Evolutionary conservation across 495 filamentous ascomycete species (phyloP).

Genomic region (Oleoguttula mirabilis): DNA sequence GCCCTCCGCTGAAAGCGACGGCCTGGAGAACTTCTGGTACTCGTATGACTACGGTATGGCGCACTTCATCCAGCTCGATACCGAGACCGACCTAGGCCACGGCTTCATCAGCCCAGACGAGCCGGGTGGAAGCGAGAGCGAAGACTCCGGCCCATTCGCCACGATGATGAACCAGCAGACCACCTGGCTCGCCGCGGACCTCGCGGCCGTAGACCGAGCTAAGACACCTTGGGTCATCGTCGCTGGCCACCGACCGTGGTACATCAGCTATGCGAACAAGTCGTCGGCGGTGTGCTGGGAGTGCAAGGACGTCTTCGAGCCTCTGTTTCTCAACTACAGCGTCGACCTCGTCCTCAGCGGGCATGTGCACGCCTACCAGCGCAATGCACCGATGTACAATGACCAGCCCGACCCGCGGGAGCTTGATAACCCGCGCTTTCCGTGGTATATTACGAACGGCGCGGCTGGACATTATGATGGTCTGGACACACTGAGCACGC

Average conservation of each 20-base stretch:
- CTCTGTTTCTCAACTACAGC: conserved; percentile 45
- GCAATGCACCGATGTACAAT: conserved; percentile 30
- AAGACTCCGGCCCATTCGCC: conserved; percentile 9
- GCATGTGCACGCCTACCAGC: conserved; percentile 49
- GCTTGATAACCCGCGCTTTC: conserved; percentile 15
- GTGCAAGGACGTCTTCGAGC: conserved; percentile 48
- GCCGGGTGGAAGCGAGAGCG: conserved; percentile 2
- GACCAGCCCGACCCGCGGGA: conserved; percentile 10
- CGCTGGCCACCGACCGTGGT: conserved; percentile 52
- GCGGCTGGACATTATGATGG: conserved; percentile 19
- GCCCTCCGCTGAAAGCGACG: conserved; percentile 7
- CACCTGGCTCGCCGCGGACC: conserved; percentile 15
- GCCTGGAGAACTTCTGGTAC: conserved; percentile 19
- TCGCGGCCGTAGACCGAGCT: conserved; percentile 18
- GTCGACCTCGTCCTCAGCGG: conserved; percentile 52
- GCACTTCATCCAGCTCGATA: conserved; percentile 17
- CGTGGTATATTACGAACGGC: conserved; percentile 20
- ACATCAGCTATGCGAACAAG: conserved; percentile 30
- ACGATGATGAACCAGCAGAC: conserved; percentile 9
- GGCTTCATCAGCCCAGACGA: conserved; percentile 11
- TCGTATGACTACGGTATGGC: conserved; percentile 17
- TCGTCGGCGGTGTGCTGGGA: conserved; percentile 33
- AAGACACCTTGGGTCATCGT: conserved; percentile 48
- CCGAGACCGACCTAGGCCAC: conserved; percentile 18
- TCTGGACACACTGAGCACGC: conserved; percentile 3